Base-by-base conservation (phyloP, 129 eudicot species). In the Flaveria trinervia region DNA sequence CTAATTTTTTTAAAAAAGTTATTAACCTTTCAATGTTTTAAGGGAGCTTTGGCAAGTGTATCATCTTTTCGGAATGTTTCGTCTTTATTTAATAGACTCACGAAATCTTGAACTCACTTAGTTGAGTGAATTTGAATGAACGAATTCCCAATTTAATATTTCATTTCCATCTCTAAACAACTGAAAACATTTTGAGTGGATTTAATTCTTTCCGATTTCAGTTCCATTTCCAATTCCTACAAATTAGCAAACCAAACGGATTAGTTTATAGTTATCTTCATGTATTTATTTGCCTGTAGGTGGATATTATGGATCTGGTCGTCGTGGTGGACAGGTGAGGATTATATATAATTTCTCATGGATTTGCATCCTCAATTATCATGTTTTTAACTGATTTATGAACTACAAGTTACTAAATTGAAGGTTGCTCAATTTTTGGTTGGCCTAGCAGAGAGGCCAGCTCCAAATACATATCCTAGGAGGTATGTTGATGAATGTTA, bases 261-360 rank as follows among this genome's bases (percentile, higher is more conserved):
- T 23, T 25, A 56, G 25, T 3, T 60, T 46, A 62, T 26, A 43
- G 45, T 51, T 73, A 68, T 68, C 43, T 55, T 43, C 13, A 25
- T 18, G 5, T 41, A 33, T 61, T 20, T 77, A 52, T 59, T 26
- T 80, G 9, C 78, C 41, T 69, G 64, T 80, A 92, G 99, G 99
- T n/a, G 99, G 99, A 71, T 95, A 95, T 81, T 95, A 95, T 86
- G 99, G 99, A 52, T 95, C 99, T 80, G 99, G 99, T 69, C 99
- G 94, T 39, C 93, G 82, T 77, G 99, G 99, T 50, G 99, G 99
- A 48, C 96, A 95, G 92, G 97, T 92, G 76, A 83, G 74, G 15
- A 70, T 71, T 71, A 16, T 68, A 49, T 65, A 18, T 39, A 60
- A 12, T 68, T 45, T 51, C 45, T 11, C 65, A 16, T 36, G 23